Evolutionary conservation across 176 grass and related monocot genomes (phyloP), one percentile per base, ranked within the genome.

Genomic region (Ananas comosus): DNA sequence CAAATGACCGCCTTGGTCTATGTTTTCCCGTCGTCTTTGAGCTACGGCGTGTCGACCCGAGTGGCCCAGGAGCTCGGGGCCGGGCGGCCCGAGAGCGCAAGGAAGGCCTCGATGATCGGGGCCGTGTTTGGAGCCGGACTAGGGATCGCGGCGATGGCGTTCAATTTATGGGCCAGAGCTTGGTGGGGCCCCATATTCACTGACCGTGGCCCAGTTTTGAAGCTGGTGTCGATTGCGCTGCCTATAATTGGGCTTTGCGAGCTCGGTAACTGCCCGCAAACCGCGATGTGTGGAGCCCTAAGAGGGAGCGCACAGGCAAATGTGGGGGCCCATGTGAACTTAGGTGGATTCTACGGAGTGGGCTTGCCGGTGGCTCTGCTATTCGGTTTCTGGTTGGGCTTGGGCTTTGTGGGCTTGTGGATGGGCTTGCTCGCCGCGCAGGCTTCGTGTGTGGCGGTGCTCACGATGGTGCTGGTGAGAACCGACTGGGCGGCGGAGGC

Each of bases 1-100:
- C 69, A 72, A 51, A 58, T 51, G 12, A 57, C 69, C 0, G 51
- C 51, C 50, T 16, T 71, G 19, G 51, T 71, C 19, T 71, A 71
- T 24, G 12, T 54, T 10, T 53, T 71, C 19, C 69, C 51, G 11
- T 13, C 51, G 12, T 25, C 51, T 1, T 51, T 71, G 16, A 51
- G 51, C 12, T 14, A 16, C 13, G 50, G 12, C 17, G 10, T 57
- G 51, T 53, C 69, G 3, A 72, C 69, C 25, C 23, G 64, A 13
- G 13, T 48, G 24, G 25, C 50, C 12, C 53, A 48, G 22, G 51
- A 72, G 51, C 69, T 72, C 2, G 51, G 69, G 3, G 69, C 51
- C 4, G 11, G 51, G 21, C 22, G 51, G 24, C 69, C 69, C 12
- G 24, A 21, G 51, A 28, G 12, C 12, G 51, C 69, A 13, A 4